Conservation (phyloP, 2,329 filamentous ascomycete species). For the Pseudogymnoascus sp. region DNA sequence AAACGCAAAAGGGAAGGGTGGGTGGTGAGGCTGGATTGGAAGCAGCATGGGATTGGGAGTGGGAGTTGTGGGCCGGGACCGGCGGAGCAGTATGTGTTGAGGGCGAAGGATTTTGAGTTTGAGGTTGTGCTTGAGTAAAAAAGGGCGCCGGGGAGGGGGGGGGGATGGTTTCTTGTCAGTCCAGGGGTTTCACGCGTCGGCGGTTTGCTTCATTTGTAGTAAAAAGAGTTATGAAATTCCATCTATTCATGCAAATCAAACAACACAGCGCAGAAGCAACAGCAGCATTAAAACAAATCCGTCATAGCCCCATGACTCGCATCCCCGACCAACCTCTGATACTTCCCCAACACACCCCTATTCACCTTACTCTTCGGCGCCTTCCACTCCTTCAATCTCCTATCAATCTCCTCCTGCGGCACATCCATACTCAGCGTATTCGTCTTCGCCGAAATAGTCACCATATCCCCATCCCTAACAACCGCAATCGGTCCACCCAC, state of each 20-base stretch:
- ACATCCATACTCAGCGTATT: slow-evolving; percentile 62
- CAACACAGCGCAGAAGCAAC: no score
- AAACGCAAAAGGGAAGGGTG: slow-evolving; percentile 42
- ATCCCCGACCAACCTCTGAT: slow-evolving; percentile 78
- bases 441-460: slow-evolving; percentile 77
- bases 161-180: background rate
- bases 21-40: slow-evolving; percentile 50
- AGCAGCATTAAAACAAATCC: slow-evolving; percentile 52
- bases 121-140: slow-evolving; percentile 7
- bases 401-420: slow-evolving; percentile 60
- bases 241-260: background rate
- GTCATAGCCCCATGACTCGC: slow-evolving; percentile 88
- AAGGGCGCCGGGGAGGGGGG: no score
- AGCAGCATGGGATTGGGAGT: slow-evolving; percentile 54
- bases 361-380: slow-evolving; percentile 64
- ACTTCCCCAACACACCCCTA: slow-evolving; percentile 82
- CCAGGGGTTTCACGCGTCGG: no score
- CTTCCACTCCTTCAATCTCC: slow-evolving; percentile 58
- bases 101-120: slow-evolving; percentile 23
- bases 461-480: slow-evolving; percentile 68
- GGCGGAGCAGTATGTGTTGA: slow-evolving; percentile 40
- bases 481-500: slow-evolving; percentile 82
- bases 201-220: no score
- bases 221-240: background rate
- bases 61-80: slow-evolving; percentile 54